Evolutionary conservation across 1,139 yeast genomes (phyloP).

Genomic region (Nakaseomyces uthaithaninus): DNA sequence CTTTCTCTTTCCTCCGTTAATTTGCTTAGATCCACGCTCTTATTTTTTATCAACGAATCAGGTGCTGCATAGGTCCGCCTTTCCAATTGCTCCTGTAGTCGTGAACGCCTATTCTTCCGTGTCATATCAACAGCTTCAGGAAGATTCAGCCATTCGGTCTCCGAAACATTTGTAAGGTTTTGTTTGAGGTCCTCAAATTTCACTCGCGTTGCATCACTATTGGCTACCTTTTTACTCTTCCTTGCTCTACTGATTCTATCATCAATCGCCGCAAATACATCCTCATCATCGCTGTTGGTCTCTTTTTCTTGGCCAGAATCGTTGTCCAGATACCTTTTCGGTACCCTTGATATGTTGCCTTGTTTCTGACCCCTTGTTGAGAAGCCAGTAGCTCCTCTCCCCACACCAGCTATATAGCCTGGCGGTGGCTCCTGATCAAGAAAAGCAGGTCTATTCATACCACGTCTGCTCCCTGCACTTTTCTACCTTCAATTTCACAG

Average conservation of each 20-base stretch:
- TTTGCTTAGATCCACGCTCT: conserved; percentile 30
- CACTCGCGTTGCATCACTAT: conserved; percentile 31
- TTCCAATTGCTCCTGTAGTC: conserved; percentile 55
- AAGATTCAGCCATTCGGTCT: conserved; percentile 68
- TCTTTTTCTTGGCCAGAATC: conserved; percentile 28
- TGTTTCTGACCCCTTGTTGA: conserved; percentile 67
- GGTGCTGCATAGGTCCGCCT: conserved; percentile 79
- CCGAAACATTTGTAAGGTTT: conserved; percentile 49
- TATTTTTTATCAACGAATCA: conserved; percentile 45
- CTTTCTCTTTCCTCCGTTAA: conserved; percentile 35
- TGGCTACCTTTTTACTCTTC: conserved; percentile 21
- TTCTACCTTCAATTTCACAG: not conserved
- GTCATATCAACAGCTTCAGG: conserved; percentile 93
- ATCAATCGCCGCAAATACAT: conserved; percentile 60
- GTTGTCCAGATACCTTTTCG: conserved; percentile 13
- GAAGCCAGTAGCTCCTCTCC: conserved; percentile 93
- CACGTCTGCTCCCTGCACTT: no score
- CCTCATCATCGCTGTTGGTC: conserved; percentile 59
- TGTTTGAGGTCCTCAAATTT: conserved; percentile 58
- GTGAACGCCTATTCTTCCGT: conserved; percentile 60
- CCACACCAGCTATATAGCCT: conserved; percentile 87
- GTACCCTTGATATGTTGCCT: conserved; percentile 10
- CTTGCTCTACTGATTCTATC: conserved; percentile 39
- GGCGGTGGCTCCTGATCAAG: conserved; percentile 82
- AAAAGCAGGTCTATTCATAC: conserved; percentile 37